Base-by-base conservation (phyloP, 83 land plant genomes). In the Picea mariana region DNA sequence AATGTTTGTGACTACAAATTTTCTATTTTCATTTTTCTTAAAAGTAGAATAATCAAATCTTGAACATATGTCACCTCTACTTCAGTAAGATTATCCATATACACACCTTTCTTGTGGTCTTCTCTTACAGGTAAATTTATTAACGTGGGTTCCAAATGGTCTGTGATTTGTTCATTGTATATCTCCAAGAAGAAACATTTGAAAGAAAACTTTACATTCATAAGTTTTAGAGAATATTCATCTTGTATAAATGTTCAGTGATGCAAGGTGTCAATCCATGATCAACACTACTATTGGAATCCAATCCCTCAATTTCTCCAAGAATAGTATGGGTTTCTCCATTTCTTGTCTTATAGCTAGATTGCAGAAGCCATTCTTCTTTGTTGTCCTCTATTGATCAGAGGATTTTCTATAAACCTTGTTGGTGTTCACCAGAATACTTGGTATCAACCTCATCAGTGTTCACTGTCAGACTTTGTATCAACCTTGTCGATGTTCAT, bases 261-360 rank as follows among this genome's bases (percentile, higher is more conserved):
- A 88, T 89, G 24, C 89, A 85, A n/a, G 89, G 89, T 21, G 82
- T 86, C 77, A 88, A 80, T 63, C 89, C 89, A 16, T 88, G 72
- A 18, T 76, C 79, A 49, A 63, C 79, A 66, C 67, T 86, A 1
- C 78, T 81, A 38, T 69, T 67, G 26, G 52, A 75, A 65, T 83
- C 89, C 6, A 79, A 16, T 7, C 64, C 89, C 44, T 79, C 89
- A 78, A 86, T 75, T 26, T 82, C 82, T 49, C 89, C 89, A 72
- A 86, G 83, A 84, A 87, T 87, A 12, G 88, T 87, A 75, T 87
- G 69, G 12, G 87, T 85, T 62, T 85, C 82, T 5, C 89, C 89
- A 80, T 88, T 88, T 42, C 89, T 88, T 61, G 89, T 88, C 89
- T 27, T n/a, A 27, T 27, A 27, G 31, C 31, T 27, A 27, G 31